Evolutionary conservation across 257 asterid genomes (phyloP).

Genomic region (Primulina eburnea): DNA sequence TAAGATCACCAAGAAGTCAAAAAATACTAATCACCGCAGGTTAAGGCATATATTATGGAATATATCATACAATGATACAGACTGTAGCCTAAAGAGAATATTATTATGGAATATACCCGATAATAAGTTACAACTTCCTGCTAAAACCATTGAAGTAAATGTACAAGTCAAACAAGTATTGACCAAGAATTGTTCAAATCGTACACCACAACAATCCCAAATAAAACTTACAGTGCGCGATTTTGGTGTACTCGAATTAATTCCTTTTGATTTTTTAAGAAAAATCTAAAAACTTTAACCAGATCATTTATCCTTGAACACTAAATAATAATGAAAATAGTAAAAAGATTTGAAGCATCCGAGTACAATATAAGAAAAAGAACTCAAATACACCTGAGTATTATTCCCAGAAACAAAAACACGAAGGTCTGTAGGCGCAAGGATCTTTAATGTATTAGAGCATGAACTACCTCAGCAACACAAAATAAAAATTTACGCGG

Average conservation of each 20-base stretch:
- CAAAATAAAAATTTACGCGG: not conserved
- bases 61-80: conserved; percentile 29
- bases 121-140: conserved; percentile 27
- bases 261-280: too few relatives aligned
- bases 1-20: conserved; percentile 20
- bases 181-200: not conserved
- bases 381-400: not conserved
- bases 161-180: not conserved
- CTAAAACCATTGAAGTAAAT: conserved; percentile 17
- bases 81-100: not conserved
- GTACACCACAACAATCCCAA: not conserved
- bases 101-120: conserved; percentile 24
- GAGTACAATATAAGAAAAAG: not conserved
- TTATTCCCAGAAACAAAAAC: not conserved
- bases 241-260: not conserved
- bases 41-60: conserved; percentile 40
- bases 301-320: not conserved
- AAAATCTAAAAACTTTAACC: not conserved
- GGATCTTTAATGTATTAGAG: not conserved
- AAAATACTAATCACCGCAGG: conserved; percentile 26
- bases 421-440: not conserved
- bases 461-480: not conserved
- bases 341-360: not conserved
- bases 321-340: not conserved
- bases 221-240: too few relatives aligned